These are phyloP conservation scores for Trebouxiophyceae sp. DNA, from an alignment of 163 green algal species.

Conservation along the genomic window DNA sequence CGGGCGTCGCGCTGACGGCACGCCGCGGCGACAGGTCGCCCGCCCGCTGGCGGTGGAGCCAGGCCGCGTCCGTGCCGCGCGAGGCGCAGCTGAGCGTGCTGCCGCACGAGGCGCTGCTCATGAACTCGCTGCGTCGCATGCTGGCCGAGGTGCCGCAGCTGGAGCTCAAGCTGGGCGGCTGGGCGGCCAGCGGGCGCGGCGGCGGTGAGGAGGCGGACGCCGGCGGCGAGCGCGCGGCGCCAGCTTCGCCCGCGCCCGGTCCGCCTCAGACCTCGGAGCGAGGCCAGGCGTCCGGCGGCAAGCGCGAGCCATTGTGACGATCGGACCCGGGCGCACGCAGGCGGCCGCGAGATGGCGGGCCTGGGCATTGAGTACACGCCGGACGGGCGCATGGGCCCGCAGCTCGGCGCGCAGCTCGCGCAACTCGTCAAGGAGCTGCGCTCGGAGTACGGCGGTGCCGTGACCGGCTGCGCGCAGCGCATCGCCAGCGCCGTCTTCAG, in stretches of 20 bases:
- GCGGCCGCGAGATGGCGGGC: slow-evolving; percentile 1
- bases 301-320: too few relatives aligned
- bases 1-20: neutral
- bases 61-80: neutral
- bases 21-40: neutral
- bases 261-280: too few relatives aligned
- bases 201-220: too few relatives aligned
- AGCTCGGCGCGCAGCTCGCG: slow-evolving; percentile 67
- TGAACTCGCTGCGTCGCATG: slow-evolving; percentile 69
- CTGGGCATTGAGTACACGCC: slow-evolving; percentile 6
- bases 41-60: neutral
- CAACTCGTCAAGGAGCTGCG: slow-evolving; percentile 76
- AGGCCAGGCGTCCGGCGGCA: too few relatives aligned
- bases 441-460: slow-evolving; percentile 56
- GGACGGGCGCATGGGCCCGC: slow-evolving; percentile 21
- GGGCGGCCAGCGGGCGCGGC: slow-evolving; percentile 40
- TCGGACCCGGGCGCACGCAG: too few relatives aligned
- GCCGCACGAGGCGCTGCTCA: slow-evolving; percentile 60
- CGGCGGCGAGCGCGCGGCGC: too few relatives aligned
- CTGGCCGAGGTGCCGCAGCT: slow-evolving; percentile 60
- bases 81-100: slow-evolving; percentile 9
- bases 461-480: slow-evolving; percentile 46
- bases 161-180: slow-evolving; percentile 54
- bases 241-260: too few relatives aligned
- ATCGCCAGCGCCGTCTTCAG: slow-evolving; percentile 43